Evolutionary conservation across 352 stramenopile genomes (phyloP).

Genomic region (Globisporangium acanthophoron): DNA sequence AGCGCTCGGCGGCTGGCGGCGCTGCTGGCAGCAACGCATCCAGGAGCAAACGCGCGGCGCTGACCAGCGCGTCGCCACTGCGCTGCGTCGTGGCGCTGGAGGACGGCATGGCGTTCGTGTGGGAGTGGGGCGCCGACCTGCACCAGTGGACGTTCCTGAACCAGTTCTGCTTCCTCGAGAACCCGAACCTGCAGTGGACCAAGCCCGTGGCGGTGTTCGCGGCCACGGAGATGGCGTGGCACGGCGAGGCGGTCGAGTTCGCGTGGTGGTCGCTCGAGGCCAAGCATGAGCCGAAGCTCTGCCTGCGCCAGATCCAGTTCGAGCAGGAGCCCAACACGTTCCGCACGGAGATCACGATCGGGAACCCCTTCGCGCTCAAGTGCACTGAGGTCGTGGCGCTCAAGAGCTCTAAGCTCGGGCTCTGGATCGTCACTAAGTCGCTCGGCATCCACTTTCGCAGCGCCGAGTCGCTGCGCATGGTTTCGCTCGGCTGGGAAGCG

Average conservation of each 20-base stretch:
- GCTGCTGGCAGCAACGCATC: neutral
- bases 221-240: slow-evolving; percentile 30
- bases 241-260: slow-evolving; percentile 45
- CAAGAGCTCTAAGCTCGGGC: slow-evolving; percentile 48
- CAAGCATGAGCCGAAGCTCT: slow-evolving; percentile 58
- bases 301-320: slow-evolving; percentile 65
- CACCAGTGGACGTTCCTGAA: slow-evolving; percentile 83
- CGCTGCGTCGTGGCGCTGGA: slow-evolving; percentile 71
- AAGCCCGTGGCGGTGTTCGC: slow-evolving; percentile 59
- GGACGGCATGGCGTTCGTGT: slow-evolving; percentile 77
- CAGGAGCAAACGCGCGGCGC: slow-evolving; percentile 3
- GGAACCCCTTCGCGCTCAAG: slow-evolving; percentile 44
- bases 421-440: slow-evolving; percentile 60
- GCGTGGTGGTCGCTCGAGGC: slow-evolving; percentile 73
- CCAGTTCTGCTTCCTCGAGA: slow-evolving; percentile 72
- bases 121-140: slow-evolving; percentile 79
- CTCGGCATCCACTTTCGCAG: slow-evolving; percentile 62
- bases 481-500: slow-evolving; percentile 32
- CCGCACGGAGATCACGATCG: slow-evolving; percentile 71
- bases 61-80: slow-evolving; percentile 23
- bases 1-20: neutral
- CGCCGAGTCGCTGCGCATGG: slow-evolving; percentile 29
- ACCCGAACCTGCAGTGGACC: slow-evolving; percentile 81
- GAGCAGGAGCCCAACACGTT: slow-evolving; percentile 63
- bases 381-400: slow-evolving; percentile 34